Conservation (phyloP, 768 basidiomycete species). For the Kwoniella heveanensis region DNA sequence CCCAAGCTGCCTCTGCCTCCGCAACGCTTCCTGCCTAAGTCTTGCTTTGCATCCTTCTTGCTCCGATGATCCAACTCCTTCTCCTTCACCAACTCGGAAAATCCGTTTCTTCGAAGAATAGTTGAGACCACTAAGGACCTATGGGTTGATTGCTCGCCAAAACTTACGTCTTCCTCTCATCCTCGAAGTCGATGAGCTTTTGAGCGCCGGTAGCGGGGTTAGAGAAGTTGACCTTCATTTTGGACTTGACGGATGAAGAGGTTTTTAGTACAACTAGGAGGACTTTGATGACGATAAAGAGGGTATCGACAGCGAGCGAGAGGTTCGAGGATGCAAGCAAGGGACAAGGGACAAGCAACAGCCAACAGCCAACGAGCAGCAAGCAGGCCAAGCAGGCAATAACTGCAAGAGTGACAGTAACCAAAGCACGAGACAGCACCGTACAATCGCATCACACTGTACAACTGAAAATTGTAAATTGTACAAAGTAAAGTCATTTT, state of each 20-base stretch:
- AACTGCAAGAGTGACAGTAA: background rate
- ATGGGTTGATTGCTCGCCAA: background rate
- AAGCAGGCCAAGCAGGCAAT: background rate
- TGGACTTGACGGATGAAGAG: constrained; percentile 57
- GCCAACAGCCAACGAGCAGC: background rate
- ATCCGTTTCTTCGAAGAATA: too few species aligned
- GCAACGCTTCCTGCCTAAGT: too few species aligned
- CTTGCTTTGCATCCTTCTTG: background rate
- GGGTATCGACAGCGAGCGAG: constrained; percentile 1
- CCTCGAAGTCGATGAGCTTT: constrained; percentile 92
- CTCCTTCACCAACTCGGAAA: too few species aligned
- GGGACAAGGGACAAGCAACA: constrained; percentile 3
- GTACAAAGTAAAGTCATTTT: background rate
- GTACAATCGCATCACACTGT: background rate
- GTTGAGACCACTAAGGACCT: background rate
- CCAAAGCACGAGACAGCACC: background rate
- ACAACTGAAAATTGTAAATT: constrained; percentile 2
- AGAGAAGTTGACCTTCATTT: constrained; percentile 97
- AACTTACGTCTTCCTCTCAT: constrained; percentile 66
- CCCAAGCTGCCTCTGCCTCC: too few species aligned
- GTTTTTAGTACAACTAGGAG: background rate
- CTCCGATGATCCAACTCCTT: background rate
- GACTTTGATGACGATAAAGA: constrained; percentile 2
- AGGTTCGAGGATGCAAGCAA: background rate
- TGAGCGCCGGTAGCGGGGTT: constrained; percentile 97